phyloP scores from a whole-genome alignment of 495 filamentous ascomycete species.

The Amphirosellinia nigrospora region DNA sequence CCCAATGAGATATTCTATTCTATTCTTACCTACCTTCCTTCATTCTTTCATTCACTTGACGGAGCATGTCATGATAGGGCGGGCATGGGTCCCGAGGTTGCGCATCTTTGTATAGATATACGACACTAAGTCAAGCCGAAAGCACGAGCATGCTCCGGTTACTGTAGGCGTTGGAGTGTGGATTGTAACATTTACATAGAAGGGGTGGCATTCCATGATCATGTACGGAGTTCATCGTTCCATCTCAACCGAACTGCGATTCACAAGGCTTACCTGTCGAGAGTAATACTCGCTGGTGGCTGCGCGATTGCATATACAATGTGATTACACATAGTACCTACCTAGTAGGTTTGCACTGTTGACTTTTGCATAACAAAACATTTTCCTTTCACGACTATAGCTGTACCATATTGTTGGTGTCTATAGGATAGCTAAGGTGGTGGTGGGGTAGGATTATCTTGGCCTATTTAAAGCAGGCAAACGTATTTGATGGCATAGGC shows the following conservation, averaged over 20 bases:
- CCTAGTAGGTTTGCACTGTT: background rate
- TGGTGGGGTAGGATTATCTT: background rate
- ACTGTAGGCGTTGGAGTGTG: conserved; percentile 14
- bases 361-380: background rate
- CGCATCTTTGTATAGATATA: conserved; percentile 37
- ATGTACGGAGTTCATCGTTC: conserved; percentile 18
- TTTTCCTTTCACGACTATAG: background rate
- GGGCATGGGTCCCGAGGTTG: background rate
- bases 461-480: background rate
- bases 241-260: background rate
- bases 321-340: background rate
- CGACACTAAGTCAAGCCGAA: conserved; percentile 30
- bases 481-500: background rate
- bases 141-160: background rate
- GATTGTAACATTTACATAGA: conserved; percentile 23
- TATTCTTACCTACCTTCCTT: conserved; percentile 9
- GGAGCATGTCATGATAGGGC: background rate
- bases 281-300: background rate
- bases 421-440: background rate
- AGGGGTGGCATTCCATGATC: conserved; percentile 10
- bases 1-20: conserved; percentile 37
- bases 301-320: background rate
- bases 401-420: background rate
- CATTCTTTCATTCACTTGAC: background rate
- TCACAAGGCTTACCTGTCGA: background rate